Base-by-base conservation (phyloP, 1,284 basidiomycete species). In the Ceratobasidium papillatum region DNA sequence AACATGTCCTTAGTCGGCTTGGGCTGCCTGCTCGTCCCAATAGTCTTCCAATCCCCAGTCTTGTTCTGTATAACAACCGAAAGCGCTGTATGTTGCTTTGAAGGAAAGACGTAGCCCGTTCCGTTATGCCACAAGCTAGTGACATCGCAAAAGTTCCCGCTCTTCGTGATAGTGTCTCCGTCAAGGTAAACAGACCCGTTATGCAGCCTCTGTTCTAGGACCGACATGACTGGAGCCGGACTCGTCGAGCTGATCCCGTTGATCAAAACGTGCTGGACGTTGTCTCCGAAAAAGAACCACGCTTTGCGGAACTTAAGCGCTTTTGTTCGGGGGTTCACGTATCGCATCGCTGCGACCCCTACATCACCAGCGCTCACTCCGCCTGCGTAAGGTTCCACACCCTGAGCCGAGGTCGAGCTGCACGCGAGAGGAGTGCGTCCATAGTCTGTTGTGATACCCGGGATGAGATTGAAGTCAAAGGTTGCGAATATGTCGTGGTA, bases 401-500 rank as follows among this genome's bases (percentile, higher is more conserved):
- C 90, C 0, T 79, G 82, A 69, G 82, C 81, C 11, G 79, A 77
- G 1, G 85, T 84, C 8, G 80, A 79, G 14, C 69, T 79, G 77
- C 89, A 89, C 45, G 78, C 79, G 7, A 91, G 83, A 3, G 83
- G 82, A 3, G 87, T 89, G 4, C 82, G 86, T 12, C 80, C 84
- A 78, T 88, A 91, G 79, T 89, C 88, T 30, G 86, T 85, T 0
- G 90, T 92, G 25, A 83, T 91, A 0, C 90, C 90, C 3, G 91
- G 90, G 58, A 92, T 87, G 19, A 91, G 82, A 78, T 91, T 87
- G 90, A 90, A 92, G 79, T 92, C 90, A 90, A 90, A 91, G 1
- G 87, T 84, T 0, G 87, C 90, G 7, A 85, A 83, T 32, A 91
- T 89, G 78, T 91, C 89, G 79, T 88, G 87, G 79, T 92, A 92